Evolutionary conservation across 2,329 filamentous ascomycete species (phyloP).

Genomic region (Diaporthe citri): DNA sequence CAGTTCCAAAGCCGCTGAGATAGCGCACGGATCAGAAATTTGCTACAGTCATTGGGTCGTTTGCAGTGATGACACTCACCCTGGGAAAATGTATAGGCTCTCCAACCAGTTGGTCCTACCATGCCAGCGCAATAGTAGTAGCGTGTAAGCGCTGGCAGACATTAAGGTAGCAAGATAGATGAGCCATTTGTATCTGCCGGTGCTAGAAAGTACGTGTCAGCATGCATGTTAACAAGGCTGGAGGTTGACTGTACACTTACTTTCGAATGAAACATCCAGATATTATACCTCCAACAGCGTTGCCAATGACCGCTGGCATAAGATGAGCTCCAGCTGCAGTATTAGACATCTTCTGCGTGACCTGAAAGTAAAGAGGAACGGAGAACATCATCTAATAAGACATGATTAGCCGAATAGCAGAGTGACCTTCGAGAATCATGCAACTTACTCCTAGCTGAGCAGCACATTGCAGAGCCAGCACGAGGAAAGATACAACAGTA

Average conservation of each 20-base stretch:
- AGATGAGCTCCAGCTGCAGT: slow-evolving; percentile 72
- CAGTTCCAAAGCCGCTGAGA: slow-evolving; percentile 55
- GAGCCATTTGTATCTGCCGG: slow-evolving; percentile 70
- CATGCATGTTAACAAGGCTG: neutral
- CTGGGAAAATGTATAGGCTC: slow-evolving; percentile 70
- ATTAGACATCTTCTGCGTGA: slow-evolving; percentile 68
- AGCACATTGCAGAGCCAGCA: slow-evolving; percentile 64
- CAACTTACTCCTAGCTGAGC: slow-evolving; percentile 68
- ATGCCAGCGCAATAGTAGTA: slow-evolving; percentile 70
- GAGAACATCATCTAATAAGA: slow-evolving; percentile 69
- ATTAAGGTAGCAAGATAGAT: slow-evolving; percentile 63
- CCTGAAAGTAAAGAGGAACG: slow-evolving; percentile 78
- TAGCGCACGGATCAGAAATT: neutral
- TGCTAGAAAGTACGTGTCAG: slow-evolving; percentile 51
- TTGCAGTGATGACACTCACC: slow-evolving; percentile 45
- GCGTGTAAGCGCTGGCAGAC: slow-evolving; percentile 62
- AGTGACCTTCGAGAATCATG: slow-evolving; percentile 16
- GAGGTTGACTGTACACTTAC: slow-evolving; percentile 41
- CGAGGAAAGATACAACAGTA: slow-evolving; percentile 65
- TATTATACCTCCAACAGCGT: slow-evolving; percentile 72
- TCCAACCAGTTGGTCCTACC: slow-evolving; percentile 68
- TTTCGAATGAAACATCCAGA: slow-evolving; percentile 69
- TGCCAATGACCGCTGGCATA: slow-evolving; percentile 76
- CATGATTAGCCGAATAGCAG: neutral
- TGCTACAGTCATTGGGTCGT: neutral